Conservation (phyloP, 2,329 filamentous ascomycete species). For the Cercospora beticola region DNA sequence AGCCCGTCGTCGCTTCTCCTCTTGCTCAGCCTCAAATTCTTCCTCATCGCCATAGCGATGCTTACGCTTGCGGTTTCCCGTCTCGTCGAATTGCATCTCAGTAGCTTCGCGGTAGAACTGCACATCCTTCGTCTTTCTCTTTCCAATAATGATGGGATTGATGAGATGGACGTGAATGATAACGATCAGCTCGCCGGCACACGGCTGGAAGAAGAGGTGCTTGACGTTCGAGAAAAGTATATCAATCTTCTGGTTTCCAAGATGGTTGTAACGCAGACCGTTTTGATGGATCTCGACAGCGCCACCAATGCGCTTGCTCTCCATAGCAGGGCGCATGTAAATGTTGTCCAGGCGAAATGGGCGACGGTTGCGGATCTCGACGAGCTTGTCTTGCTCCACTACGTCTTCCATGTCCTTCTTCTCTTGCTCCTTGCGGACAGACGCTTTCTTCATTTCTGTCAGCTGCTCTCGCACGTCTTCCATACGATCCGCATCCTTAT, state of each 20-base stretch:
- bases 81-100: constrained; percentile 98
- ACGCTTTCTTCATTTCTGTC: constrained; percentile 91
- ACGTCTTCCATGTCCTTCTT: constrained; percentile 99
- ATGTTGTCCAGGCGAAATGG: constrained; percentile 89
- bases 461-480: constrained; percentile 90
- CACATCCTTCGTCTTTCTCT: constrained; percentile 98
- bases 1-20: constrained; percentile 86
- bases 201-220: constrained; percentile 98
- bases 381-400: constrained; percentile 95
- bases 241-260: constrained; percentile 81
- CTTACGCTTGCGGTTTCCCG: constrained; percentile 94
- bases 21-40: constrained; percentile 97
- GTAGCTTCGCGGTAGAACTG: constrained; percentile 98
- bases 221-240: constrained; percentile 98
- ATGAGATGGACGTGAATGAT: constrained; percentile 98
- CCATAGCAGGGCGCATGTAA: constrained; percentile 90
- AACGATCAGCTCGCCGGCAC: constrained; percentile 92
- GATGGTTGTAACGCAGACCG: constrained; percentile 89
- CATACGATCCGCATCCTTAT: constrained; percentile 82
- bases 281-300: constrained; percentile 98
- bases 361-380: constrained; percentile 91
- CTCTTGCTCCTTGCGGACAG: constrained; percentile 89
- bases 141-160: constrained; percentile 96
- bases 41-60: constrained; percentile 98
- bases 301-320: constrained; percentile 93